These are phyloP conservation scores for Leptographium wingfieldii DNA, from an alignment of 2,329 filamentous ascomycete species.

Conservation along the genomic window DNA sequence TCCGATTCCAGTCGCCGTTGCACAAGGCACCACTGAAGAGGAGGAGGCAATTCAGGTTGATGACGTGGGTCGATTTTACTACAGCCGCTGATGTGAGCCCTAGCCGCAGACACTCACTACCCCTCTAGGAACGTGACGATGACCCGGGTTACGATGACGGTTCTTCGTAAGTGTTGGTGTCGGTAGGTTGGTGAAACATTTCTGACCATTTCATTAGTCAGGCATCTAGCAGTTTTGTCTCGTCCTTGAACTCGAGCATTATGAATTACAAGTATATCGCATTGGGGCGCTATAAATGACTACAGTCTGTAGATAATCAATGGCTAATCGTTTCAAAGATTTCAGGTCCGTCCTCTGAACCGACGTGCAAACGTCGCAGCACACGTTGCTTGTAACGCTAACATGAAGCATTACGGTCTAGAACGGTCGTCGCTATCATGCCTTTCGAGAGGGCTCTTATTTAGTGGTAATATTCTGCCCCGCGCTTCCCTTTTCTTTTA, in stretches of 20 bases:
- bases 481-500: neutral
- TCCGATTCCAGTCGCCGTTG: too few relatives aligned
- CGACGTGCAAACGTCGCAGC: neutral
- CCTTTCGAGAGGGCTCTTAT: slow-evolving; percentile 1
- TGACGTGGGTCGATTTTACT: too few relatives aligned
- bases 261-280: neutral
- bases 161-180: neutral
- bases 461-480: neutral
- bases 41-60: too few relatives aligned
- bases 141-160: neutral
- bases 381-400: neutral
- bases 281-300: neutral
- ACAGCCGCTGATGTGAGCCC: neutral
- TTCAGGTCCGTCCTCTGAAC: neutral
- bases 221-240: neutral
- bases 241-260: neutral
- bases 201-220: neutral
- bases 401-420: neutral
- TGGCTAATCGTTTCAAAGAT: neutral
- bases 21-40: too few relatives aligned
- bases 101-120: neutral
- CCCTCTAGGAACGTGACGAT: neutral
- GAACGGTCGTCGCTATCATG: slow-evolving; percentile 4
- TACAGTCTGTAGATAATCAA: neutral
- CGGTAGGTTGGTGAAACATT: neutral